These are phyloP conservation scores for Fraxinus greggii DNA, from an alignment of 305 asterid genomes.

Conservation along the genomic window DNA sequence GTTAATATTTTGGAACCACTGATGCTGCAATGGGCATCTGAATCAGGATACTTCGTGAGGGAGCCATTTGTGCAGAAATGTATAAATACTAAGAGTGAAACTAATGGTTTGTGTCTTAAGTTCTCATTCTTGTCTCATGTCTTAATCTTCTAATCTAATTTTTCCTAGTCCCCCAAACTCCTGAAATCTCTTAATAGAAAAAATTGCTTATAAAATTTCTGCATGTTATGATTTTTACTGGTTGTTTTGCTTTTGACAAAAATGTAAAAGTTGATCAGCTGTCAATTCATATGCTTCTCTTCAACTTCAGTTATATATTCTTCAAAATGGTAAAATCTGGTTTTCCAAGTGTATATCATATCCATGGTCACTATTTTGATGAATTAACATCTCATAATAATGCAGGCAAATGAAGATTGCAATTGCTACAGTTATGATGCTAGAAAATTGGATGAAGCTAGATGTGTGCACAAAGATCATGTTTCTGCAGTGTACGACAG, in stretches of 20 bases:
- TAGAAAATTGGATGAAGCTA: slow-evolving; percentile 78
- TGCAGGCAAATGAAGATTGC: slow-evolving; percentile 93
- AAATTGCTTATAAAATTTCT: background rate
- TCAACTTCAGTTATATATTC: background rate
- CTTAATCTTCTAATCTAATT: background rate
- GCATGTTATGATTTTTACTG: background rate
- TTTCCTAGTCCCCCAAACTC: background rate
- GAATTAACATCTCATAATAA: slow-evolving; percentile 15
- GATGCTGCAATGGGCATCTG: background rate
- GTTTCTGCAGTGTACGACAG: slow-evolving; percentile 84
- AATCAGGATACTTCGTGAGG: background rate
- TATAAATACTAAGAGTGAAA: background rate
- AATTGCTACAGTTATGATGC: slow-evolving; percentile 87
- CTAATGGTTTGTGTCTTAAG: background rate
- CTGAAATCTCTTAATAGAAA: background rate
- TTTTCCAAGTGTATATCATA: background rate
- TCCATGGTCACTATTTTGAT: slow-evolving; percentile 3
- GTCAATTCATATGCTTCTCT: background rate
- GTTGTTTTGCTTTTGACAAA: background rate
- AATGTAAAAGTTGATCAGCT: background rate
- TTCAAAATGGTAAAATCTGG: background rate
- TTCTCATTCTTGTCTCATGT: background rate
- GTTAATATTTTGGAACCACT: background rate
- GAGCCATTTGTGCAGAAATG: background rate
- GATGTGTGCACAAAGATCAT: slow-evolving; percentile 87